Base-by-base conservation (phyloP, 192 early-diverging fungal species). In the Borealophlyctis nickersoniae region DNA sequence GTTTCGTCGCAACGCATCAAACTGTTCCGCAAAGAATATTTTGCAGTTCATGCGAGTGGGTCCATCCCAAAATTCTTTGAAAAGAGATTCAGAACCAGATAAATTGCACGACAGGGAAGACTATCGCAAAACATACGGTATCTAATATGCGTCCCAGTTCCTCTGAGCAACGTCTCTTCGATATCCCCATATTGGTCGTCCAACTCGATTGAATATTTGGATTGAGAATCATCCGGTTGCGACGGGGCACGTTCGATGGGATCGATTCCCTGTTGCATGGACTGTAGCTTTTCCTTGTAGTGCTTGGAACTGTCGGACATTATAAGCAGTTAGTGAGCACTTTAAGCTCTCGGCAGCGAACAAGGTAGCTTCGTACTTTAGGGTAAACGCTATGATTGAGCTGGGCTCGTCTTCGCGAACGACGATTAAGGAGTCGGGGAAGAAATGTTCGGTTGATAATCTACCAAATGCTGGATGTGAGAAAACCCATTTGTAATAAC, bases 331-430 rank as follows among this genome's bases (percentile, higher is more conserved):
- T 29, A 30, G 30, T n/a, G n/a, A n/a, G n/a, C n/a, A n/a, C n/a
- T n/a, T n/a, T n/a, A n/a, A n/a, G n/a, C n/a, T n/a, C n/a, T n/a
- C n/a, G n/a, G 19, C 30, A 26, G 53, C 14, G 16, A 14, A 55
- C 26, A 29, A 16, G 16, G 31, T 33, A 26, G 24, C 52, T 9
- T 53, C 63, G 24, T 60, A 88, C 74, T 86, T 81, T 32, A 98
- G 74, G 0, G 95, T 89, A 70, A 91, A 88, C 2, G 95, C 90
- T 58, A 98, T 92, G 58, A 98, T 95, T 0, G 93, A 92, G 65
- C 90, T 91, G 1, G 93, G 94, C 65, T 98, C 93, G 56, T 91
- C 85, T 67, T 98, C 94, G 50, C 92, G 83, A 9, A 96, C 86
- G 49, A 97, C 87, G 36, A 97, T 84, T 22, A 79, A 79, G 1